phyloP scores from a whole-genome alignment of 2,329 filamentous ascomycete genomes.

The Microdochium trichocladiopsis region DNA sequence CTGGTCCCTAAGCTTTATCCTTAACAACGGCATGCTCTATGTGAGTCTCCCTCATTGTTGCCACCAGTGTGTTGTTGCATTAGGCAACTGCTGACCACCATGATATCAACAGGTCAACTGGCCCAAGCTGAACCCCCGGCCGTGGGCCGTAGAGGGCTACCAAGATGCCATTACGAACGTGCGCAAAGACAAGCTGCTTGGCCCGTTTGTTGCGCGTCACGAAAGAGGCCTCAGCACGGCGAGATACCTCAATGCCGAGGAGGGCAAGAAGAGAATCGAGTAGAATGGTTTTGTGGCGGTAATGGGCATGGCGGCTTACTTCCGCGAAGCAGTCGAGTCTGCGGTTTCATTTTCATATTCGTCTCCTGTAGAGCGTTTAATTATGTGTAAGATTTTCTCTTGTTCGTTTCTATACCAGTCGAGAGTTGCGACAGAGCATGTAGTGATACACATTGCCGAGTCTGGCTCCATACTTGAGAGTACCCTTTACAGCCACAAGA shows the following conservation, averaged over 20 bases:
- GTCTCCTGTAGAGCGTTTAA: too few relatives aligned
- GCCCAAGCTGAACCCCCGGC: constrained; percentile 89
- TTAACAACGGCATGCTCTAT: constrained; percentile 82
- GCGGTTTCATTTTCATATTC: too few relatives aligned
- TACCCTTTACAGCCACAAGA: too few relatives aligned
- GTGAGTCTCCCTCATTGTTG: constrained; percentile 48
- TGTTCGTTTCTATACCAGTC: too few relatives aligned
- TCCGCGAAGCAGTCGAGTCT: too few relatives aligned
- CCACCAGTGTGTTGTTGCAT: background rate
- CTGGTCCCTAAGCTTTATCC: constrained; percentile 73
- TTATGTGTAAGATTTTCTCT: too few relatives aligned
- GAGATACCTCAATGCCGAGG: constrained; percentile 78
- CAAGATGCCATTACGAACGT: constrained; percentile 80
- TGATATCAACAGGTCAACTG: constrained; percentile 75
- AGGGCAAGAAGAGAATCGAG: constrained; percentile 98
- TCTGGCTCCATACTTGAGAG: too few relatives aligned
- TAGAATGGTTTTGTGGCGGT: constrained; percentile 26
- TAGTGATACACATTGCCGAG: too few relatives aligned
- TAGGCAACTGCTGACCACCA: constrained; percentile 9
- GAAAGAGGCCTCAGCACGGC: constrained; percentile 80
- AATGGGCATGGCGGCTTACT: background rate
- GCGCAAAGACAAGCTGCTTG: constrained; percentile 74
- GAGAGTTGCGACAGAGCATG: too few relatives aligned
- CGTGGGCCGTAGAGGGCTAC: constrained; percentile 81
- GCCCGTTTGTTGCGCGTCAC: constrained; percentile 64